phyloP scores from a whole-genome alignment of 1,139 yeast species.

The Blastobotrys apis region DNA sequence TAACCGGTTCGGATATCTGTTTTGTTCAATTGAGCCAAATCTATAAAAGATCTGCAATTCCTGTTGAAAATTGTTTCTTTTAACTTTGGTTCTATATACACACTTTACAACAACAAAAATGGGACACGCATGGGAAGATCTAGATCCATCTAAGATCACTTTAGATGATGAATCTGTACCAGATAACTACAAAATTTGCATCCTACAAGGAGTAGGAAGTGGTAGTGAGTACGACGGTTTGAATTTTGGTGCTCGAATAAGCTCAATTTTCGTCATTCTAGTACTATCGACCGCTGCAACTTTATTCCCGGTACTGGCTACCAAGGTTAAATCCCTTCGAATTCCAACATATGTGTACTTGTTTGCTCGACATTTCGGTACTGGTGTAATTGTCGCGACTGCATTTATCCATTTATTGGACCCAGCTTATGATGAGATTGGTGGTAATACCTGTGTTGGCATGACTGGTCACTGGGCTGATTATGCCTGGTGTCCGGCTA shows the following conservation, averaged over 20 bases:
- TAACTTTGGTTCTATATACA: no score
- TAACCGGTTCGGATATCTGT: no score
- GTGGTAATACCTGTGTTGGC: slow-evolving; percentile 49
- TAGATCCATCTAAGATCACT: slow-evolving; percentile 31
- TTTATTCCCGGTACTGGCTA: slow-evolving; percentile 37
- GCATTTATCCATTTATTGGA: slow-evolving; percentile 79
- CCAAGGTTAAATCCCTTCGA: slow-evolving; percentile 31
- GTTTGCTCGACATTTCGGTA: slow-evolving; percentile 66
- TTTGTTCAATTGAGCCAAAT: no score
- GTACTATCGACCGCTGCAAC: slow-evolving; percentile 53
- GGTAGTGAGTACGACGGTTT: slow-evolving; percentile 43
- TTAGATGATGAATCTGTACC: slow-evolving; percentile 30
- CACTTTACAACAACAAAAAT: slow-evolving; percentile 3
- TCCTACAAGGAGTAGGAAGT: slow-evolving; percentile 38
- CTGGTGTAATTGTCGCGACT: slow-evolving; percentile 88
- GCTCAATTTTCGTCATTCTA: slow-evolving; percentile 66
- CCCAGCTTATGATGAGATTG: slow-evolving; percentile 64
- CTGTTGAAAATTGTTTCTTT: no score
- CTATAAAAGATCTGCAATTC: no score
- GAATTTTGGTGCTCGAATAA: slow-evolving; percentile 61
- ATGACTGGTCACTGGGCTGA: slow-evolving; percentile 39
- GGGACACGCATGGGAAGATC: slow-evolving; percentile 6
- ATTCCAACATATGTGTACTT: slow-evolving; percentile 59
- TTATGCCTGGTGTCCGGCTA: slow-evolving; percentile 34
- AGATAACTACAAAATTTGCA: slow-evolving; percentile 40